These are phyloP conservation scores for Apophysomyces ossiformis DNA, from an alignment of 371 early-diverging fungal genomes.

Conservation along the genomic window DNA sequence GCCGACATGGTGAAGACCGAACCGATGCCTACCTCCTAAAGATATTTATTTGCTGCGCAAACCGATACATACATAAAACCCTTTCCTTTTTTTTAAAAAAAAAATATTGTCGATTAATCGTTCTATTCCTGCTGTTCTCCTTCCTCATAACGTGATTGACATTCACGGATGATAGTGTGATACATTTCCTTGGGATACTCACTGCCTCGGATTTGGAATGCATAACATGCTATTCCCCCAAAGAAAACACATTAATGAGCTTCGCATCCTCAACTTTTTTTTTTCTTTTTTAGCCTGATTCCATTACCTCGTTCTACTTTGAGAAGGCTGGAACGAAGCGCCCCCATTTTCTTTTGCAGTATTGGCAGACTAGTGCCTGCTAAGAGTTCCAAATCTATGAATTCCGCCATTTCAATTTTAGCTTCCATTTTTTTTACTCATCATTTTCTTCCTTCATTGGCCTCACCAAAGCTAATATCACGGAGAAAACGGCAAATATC, in stretches of 20 bases:
- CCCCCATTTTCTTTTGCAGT: constrained; percentile 37
- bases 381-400: constrained; percentile 40
- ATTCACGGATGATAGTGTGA: constrained; percentile 38
- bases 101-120: neutral
- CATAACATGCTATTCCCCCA: constrained; percentile 34
- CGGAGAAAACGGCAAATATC: constrained; percentile 54
- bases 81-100: neutral
- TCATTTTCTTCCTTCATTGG: no score
- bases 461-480: constrained; percentile 42
- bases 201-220: constrained; percentile 48
- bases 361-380: constrained; percentile 30
- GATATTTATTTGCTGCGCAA: no score
- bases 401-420: neutral
- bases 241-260: no score
- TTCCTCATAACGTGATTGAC: constrained; percentile 37
- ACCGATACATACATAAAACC: no score
- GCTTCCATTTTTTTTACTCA: no score
- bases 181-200: constrained; percentile 50
- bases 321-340: constrained; percentile 33
- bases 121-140: constrained; percentile 10
- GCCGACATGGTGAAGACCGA: constrained; percentile 26
- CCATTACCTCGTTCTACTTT: constrained; percentile 46
- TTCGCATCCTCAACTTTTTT: neutral
- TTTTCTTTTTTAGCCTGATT: neutral
- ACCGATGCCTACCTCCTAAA: constrained; percentile 26